Evolutionary conservation across 164 flowering plant genomes (phyloP).

Genomic region (Magnolia sinica): DNA sequence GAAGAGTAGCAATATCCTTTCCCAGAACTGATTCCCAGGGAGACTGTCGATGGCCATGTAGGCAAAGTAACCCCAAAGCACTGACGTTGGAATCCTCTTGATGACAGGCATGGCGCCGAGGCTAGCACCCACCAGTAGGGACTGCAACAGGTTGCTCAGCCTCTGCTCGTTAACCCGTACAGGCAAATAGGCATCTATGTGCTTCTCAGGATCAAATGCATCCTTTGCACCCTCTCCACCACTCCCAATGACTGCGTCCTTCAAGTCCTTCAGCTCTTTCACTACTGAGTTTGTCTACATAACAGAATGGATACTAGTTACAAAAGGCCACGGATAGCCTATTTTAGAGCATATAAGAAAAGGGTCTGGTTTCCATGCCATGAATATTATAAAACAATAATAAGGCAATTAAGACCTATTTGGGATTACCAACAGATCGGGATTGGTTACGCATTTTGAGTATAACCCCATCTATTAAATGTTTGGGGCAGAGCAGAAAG

Average conservation of each 20-base stretch:
- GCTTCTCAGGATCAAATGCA: conserved; percentile 63
- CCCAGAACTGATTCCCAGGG: conserved; percentile 87
- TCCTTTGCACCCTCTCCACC: conserved; percentile 21
- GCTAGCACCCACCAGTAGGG: conserved; percentile 49
- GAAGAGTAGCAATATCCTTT: conserved; percentile 61
- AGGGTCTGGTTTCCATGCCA: too few species aligned
- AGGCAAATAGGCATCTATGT: conserved; percentile 63
- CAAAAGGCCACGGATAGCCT: too few species aligned
- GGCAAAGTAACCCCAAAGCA: conserved; percentile 73
- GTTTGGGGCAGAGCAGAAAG: too few species aligned
- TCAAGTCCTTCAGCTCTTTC: conserved; percentile 49
- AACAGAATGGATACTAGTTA: not conserved
- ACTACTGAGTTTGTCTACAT: conserved; percentile 26
- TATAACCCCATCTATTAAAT: too few species aligned
- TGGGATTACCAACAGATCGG: too few species aligned
- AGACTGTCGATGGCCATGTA: conserved; percentile 86
- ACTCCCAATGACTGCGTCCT: conserved; percentile 41
- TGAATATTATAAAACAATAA: too few species aligned
- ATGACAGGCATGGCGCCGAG: conserved; percentile 48
- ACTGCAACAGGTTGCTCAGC: conserved; percentile 63
- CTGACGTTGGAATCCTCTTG: conserved; percentile 55
- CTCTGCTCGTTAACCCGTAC: conserved; percentile 84
- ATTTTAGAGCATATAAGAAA: too few species aligned
- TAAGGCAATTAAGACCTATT: too few species aligned
- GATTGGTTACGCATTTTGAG: too few species aligned